Conservation (phyloP, 1,139 yeast species). For the Pichia sp. region DNA sequence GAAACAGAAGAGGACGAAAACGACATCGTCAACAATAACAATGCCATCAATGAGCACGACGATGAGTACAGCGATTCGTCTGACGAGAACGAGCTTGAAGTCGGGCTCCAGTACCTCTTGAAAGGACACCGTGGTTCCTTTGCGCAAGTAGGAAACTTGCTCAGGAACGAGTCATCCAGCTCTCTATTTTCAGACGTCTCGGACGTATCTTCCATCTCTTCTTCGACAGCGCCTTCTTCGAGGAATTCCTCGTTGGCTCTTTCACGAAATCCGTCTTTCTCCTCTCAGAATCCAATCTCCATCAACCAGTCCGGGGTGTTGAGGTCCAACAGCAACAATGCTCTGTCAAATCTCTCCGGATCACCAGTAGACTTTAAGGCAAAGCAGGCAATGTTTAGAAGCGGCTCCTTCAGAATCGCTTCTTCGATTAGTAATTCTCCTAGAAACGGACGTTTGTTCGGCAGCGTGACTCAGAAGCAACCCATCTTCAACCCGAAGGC, state of each 20-base stretch:
- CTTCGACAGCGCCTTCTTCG: conserved; percentile 4
- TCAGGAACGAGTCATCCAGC: conserved; percentile 24
- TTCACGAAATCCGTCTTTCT: conserved; percentile 7
- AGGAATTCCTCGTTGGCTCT: conserved; percentile 6
- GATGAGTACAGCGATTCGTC: conserved; percentile 1
- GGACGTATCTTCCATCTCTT: conserved; percentile 17
- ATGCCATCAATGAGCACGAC: background rate
- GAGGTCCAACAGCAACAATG: conserved; percentile 8
- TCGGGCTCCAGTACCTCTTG: conserved; percentile 26
- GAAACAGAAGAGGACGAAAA: conserved; percentile 22
- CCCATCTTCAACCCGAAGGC: background rate
- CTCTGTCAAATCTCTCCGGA: conserved; percentile 10
- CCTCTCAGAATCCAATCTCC: conserved; percentile 10
- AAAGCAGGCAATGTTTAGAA: conserved; percentile 20
- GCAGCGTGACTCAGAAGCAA: conserved; percentile 20
- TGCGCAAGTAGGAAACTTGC: conserved; percentile 29
- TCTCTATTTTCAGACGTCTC: conserved; percentile 31
- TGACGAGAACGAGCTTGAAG: conserved; percentile 14
- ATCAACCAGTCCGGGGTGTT: conserved; percentile 6
- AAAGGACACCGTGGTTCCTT: conserved; percentile 35
- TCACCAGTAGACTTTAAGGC: conserved; percentile 27
- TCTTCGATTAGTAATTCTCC: conserved; percentile 27
- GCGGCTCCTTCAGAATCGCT: conserved; percentile 23
- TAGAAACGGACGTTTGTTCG: conserved; percentile 18
- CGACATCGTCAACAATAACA: conserved; percentile 1